These are phyloP conservation scores for Nakazawaea anatomiae DNA, from an alignment of 805 yeast species.

Conservation along the genomic window DNA sequence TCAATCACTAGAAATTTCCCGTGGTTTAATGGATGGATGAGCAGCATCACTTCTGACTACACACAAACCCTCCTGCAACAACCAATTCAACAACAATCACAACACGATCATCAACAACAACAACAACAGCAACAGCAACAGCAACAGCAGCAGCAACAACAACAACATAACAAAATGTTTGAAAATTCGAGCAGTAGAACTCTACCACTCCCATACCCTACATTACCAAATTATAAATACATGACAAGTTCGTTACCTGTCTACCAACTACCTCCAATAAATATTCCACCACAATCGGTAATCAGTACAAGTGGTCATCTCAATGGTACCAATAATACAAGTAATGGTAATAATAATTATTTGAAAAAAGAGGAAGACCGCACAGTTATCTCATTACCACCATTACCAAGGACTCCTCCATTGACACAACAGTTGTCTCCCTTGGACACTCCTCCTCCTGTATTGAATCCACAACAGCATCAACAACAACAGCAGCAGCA, in stretches of 20 bases:
- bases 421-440: neutral
- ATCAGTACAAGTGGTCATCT: neutral
- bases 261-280: conserved; percentile 1
- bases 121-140: neutral
- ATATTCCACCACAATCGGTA: neutral
- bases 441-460: conserved; percentile 1
- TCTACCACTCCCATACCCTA: conserved; percentile 1
- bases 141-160: neutral
- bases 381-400: neutral
- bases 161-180: neutral
- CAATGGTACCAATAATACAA: neutral
- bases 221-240: neutral
- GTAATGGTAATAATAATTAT: neutral
- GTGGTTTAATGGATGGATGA: neutral
- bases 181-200: conserved; percentile 2
- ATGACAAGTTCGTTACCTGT: neutral
- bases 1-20: neutral
- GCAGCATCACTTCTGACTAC: neutral
- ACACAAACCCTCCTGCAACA: neutral
- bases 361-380: neutral
- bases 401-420: neutral
- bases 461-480: conserved; percentile 1
- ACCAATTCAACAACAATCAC: neutral
- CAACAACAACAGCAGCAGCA: conserved; percentile 11
- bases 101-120: neutral